A percentile compares a stretch with the other conserved stretches of the same genome.
These are phyloP conservation scores for Lunasporangiospora selenospora DNA, from an alignment of 192 early-diverging fungal genomes.

Conservation along the genomic window DNA sequence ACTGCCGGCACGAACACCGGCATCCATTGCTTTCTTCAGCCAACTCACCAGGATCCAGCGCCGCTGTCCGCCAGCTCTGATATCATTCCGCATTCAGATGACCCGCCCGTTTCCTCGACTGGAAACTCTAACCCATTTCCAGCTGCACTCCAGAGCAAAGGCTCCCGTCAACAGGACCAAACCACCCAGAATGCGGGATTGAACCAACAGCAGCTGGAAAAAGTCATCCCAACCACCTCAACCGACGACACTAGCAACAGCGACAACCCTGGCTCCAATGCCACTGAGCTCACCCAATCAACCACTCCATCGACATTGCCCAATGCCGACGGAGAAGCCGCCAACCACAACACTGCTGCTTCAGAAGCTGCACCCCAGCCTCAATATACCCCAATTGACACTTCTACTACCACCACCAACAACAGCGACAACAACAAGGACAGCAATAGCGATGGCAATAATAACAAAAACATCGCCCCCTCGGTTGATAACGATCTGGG, in stretches of 20 bases:
- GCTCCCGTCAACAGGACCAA: too few species aligned
- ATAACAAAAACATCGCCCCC: neutral
- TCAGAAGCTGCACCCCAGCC: neutral
- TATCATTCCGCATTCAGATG: constrained; percentile 34
- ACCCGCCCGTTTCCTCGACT: constrained; percentile 22
- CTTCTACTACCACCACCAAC: constrained; percentile 6
- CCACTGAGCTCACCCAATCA: neutral
- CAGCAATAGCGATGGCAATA: neutral
- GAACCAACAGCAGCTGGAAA: constrained; percentile 11
- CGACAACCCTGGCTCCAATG: neutral
- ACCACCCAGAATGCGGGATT: constrained; percentile 5
- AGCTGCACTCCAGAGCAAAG: constrained; percentile 6
- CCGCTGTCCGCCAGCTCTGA: constrained; percentile 6
- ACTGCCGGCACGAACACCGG: neutral
- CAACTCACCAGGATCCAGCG: constrained; percentile 2
- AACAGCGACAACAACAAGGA: neutral
- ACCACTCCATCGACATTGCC: neutral
- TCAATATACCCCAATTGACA: constrained; percentile 3
- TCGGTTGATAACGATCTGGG: neutral
- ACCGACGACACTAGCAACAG: too few species aligned
- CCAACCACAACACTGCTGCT: neutral
- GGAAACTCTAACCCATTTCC: constrained; percentile 25
- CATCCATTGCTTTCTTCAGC: neutral
- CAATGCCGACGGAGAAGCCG: neutral
- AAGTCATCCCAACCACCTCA: constrained; percentile 1